Evolutionary conservation across 306 rosid species (phyloP).

Genomic region (Sindora glabra): DNA sequence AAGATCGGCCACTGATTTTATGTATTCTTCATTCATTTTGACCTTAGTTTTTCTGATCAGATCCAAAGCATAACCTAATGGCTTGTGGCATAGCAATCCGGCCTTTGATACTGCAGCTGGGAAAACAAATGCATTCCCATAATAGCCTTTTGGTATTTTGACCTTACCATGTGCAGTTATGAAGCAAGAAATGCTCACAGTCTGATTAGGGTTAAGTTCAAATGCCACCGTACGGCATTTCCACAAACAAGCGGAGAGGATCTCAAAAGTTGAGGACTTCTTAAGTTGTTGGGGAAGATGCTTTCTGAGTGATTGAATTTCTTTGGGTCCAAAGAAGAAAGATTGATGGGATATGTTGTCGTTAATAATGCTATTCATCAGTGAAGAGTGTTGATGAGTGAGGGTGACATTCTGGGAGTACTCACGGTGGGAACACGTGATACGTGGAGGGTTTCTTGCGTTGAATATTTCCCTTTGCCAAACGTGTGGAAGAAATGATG

Average conservation of each 20-base stretch:
- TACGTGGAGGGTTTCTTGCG: slow-evolving; percentile 1
- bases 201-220: neutral
- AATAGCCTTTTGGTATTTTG: slow-evolving; percentile 10
- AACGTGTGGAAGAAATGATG: neutral
- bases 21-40: neutral
- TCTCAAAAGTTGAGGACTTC: neutral
- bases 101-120: neutral
- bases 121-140: slow-evolving; percentile 18
- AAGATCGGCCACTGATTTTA: slow-evolving; percentile 6
- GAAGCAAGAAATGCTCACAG: slow-evolving; percentile 4
- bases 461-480: slow-evolving; percentile 8
- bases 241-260: slow-evolving; percentile 11
- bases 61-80: slow-evolving; percentile 12
- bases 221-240: slow-evolving; percentile 17
- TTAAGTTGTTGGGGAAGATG: neutral
- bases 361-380: neutral
- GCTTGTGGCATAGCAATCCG: neutral
- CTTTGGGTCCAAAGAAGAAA: slow-evolving; percentile 13
- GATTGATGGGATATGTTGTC: neutral
- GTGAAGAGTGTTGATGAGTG: neutral
- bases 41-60: slow-evolving; percentile 1
- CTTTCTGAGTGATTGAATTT: neutral
- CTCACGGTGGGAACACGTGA: slow-evolving; percentile 6
- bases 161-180: slow-evolving; percentile 4
- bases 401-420: neutral